Conservation (phyloP, 345 rosid genomes). For the Brassica rapa region DNA sequence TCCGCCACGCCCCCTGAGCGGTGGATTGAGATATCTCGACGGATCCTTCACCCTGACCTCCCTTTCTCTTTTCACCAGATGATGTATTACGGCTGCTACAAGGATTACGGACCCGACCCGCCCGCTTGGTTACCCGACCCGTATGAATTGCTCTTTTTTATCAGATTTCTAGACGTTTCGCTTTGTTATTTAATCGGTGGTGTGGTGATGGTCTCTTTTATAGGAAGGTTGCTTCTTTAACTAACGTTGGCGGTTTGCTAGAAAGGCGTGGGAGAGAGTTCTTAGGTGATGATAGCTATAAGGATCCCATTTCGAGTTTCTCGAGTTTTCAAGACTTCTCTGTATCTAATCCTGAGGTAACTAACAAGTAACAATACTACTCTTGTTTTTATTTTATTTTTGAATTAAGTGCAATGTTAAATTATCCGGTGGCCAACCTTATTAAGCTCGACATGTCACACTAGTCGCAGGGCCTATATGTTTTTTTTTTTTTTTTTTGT, state of each 20-base stretch:
- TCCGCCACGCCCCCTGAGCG: constrained; percentile 45
- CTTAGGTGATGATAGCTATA: constrained; percentile 59
- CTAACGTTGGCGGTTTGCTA: constrained; percentile 71
- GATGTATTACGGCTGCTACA: constrained; percentile 84
- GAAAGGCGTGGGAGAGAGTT: constrained; percentile 74
- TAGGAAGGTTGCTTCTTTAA: constrained; percentile 62
- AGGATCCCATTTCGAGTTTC: constrained; percentile 80
- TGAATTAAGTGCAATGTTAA: too few relatives aligned
- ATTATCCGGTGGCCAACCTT: too few relatives aligned
- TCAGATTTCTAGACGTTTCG: too few relatives aligned
- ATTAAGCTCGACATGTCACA: background rate
- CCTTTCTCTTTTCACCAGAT: constrained; percentile 88
- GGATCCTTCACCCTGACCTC: constrained; percentile 62
- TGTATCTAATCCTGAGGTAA: constrained; percentile 75
- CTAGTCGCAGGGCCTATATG: background rate
- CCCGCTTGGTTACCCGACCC: constrained; percentile 91
- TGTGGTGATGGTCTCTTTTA: background rate
- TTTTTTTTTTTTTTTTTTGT: background rate
- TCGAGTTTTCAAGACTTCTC: constrained; percentile 85
- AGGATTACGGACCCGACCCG: constrained; percentile 78
- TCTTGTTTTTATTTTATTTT: too few relatives aligned
- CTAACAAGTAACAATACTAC: too few relatives aligned
- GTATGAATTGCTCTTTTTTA: constrained; percentile 33
- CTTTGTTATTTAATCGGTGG: too few relatives aligned
- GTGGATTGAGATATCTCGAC: constrained; percentile 60